These are phyloP conservation scores for Fagopyrum tataricum DNA, from an alignment of 148 eudicot species.

Conservation along the genomic window DNA sequence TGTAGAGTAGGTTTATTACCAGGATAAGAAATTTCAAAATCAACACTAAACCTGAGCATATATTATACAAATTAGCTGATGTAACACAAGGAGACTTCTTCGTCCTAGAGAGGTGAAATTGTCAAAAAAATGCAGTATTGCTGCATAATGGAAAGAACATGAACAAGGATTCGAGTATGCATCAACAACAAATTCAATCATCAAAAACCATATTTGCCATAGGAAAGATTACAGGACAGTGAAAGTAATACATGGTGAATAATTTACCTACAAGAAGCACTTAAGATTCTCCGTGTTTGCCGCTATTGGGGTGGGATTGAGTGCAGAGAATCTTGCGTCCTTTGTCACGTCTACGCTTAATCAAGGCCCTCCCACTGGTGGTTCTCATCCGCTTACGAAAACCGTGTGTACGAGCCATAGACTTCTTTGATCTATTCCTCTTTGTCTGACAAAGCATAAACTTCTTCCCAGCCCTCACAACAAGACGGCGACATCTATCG, in stretches of 20 bases:
- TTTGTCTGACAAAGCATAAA: constrained; percentile 70
- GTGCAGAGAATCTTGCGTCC: constrained; percentile 80
- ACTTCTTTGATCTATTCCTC: constrained; percentile 72
- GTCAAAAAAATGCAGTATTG: not conserved
- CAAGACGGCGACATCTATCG: constrained; percentile 43
- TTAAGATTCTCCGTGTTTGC: constrained; percentile 39
- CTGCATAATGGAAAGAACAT: not conserved
- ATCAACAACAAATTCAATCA: not conserved
- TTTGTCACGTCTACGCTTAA: constrained; percentile 80
- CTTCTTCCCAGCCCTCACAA: constrained; percentile 61
- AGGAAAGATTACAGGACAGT: not conserved
- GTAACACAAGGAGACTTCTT: not conserved
- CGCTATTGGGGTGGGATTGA: constrained; percentile 63
- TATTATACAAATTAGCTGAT: not conserved
- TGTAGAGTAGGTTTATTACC: not conserved
- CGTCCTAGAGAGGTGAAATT: not conserved
- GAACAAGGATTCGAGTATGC: constrained; percentile 1
- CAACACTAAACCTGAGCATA: not conserved
- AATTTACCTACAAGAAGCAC: constrained; percentile 20
- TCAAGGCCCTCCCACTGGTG: constrained; percentile 75
- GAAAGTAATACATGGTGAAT: not conserved
- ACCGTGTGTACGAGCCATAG: constrained; percentile 77
- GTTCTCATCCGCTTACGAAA: constrained; percentile 77
- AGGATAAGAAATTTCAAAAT: not conserved
- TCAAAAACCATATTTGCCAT: not conserved